Conservation (phyloP, 2,329 filamentous ascomycete genomes). For the Venturia asperata region DNA sequence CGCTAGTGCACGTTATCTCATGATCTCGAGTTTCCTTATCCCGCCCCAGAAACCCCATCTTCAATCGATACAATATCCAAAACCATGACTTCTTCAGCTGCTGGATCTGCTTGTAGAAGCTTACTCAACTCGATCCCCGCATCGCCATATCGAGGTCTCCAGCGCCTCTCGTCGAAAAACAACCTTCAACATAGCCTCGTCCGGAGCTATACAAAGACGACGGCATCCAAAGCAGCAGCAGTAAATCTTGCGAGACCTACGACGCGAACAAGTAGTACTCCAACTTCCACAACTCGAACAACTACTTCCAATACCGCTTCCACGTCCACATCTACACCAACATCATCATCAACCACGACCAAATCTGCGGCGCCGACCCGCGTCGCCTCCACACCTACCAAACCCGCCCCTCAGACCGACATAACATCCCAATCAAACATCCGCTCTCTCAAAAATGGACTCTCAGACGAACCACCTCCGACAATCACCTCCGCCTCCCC, state of each 20-base stretch:
- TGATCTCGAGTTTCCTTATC: background rate
- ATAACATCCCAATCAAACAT: slow-evolving; percentile 8
- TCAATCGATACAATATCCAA: background rate
- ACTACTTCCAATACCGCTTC: background rate
- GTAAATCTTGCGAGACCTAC: slow-evolving; percentile 15
- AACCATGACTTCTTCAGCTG: slow-evolving; percentile 1
- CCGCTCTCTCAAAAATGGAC: slow-evolving; percentile 17
- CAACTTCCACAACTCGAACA: background rate
- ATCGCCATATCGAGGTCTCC: background rate
- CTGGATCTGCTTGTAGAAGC: slow-evolving; percentile 14
- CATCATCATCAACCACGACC: background rate
- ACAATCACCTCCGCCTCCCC: background rate
- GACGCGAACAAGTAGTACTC: slow-evolving; percentile 5
- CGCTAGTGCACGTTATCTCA: slow-evolving; percentile 4
- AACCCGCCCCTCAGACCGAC: slow-evolving; percentile 1
- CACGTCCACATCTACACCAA: slow-evolving; percentile 1
- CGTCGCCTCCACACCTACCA: background rate
- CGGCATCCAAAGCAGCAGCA: slow-evolving; percentile 2
- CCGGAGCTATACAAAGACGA: background rate
- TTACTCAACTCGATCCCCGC: background rate
- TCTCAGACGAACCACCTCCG: slow-evolving; percentile 30
- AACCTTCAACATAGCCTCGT: background rate
- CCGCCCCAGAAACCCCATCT: background rate
- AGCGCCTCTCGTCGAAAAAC: background rate
- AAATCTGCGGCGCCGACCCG: slow-evolving; percentile 1